Evolutionary conservation across 495 filamentous ascomycete genomes (phyloP).

Genomic region (Xylaria castorea): DNA sequence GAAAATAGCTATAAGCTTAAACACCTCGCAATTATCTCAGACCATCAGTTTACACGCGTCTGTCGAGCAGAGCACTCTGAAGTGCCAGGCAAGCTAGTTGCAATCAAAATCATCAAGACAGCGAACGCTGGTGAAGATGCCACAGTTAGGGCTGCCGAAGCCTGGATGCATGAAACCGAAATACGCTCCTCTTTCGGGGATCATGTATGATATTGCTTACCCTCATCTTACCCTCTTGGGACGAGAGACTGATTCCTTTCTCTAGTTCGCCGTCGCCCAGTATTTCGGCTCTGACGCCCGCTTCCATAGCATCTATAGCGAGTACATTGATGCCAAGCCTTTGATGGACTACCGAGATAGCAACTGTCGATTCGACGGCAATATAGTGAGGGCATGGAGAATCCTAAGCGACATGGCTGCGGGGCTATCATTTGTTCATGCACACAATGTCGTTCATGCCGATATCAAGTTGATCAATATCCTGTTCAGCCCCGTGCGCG

Average conservation of each 20-base stretch:
- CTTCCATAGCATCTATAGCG: conserved; percentile 17
- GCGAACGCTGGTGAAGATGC: not conserved
- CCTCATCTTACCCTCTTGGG: not conserved
- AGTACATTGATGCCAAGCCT: conserved; percentile 1
- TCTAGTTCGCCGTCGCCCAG: not conserved
- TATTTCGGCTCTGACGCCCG: conserved; percentile 19
- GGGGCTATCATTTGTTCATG: not conserved
- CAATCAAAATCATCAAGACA: conserved; percentile 13
- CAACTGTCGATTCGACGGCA: not conserved
- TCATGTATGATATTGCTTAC: not conserved
- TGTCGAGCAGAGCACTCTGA: not conserved
- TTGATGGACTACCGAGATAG: not conserved
- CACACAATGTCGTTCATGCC: not conserved
- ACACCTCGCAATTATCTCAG: not conserved
- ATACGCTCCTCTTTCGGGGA: conserved; percentile 7
- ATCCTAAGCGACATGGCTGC: conserved; percentile 16
- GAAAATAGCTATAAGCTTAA: not conserved
- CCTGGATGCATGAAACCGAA: conserved; percentile 7
- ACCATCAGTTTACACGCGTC: not conserved
- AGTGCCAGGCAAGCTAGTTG: not conserved
- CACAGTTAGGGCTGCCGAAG: conserved; percentile 9
- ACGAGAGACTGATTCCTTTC: not conserved
- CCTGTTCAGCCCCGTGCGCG: conserved; percentile 11
- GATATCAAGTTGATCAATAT: conserved; percentile 13
- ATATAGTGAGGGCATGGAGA: not conserved